These are phyloP conservation scores for Coleophoma eucalyptorum DNA, from an alignment of 2,329 filamentous ascomycete species.

Conservation along the genomic window DNA sequence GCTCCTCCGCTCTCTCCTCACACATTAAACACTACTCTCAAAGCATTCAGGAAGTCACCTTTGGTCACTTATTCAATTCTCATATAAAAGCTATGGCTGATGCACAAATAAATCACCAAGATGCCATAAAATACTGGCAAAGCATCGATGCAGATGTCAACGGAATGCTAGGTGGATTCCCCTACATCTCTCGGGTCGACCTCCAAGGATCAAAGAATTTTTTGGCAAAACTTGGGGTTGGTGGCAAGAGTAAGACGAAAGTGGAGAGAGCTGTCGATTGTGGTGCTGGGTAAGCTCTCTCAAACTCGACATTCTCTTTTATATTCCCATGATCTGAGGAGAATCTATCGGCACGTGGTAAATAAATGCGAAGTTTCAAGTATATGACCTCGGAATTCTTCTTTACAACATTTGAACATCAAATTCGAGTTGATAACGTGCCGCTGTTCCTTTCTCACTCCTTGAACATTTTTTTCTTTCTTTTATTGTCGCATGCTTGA, in stretches of 20 bases:
- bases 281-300: slow-evolving; percentile 30
- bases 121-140: slow-evolving; percentile 43
- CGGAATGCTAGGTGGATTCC: slow-evolving; percentile 78
- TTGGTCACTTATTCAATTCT: background rate
- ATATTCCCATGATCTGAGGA: background rate
- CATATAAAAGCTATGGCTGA: slow-evolving; percentile 17
- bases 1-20: too few relatives aligned
- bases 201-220: slow-evolving; percentile 68
- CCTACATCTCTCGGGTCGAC: slow-evolving; percentile 65
- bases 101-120: slow-evolving; percentile 23
- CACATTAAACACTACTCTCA: background rate
- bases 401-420: too few relatives aligned
- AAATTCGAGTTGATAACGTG: too few relatives aligned
- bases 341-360: too few relatives aligned
- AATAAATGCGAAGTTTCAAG: too few relatives aligned
- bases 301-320: background rate
- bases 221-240: slow-evolving; percentile 58
- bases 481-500: too few relatives aligned
- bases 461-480: too few relatives aligned
- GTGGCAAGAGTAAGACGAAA: slow-evolving; percentile 22
- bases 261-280: slow-evolving; percentile 32
- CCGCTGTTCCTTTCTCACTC: too few relatives aligned
- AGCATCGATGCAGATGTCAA: slow-evolving; percentile 49
- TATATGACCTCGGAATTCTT: too few relatives aligned
- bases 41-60: background rate